Evolutionary conservation across 2,329 filamentous ascomycete species (phyloP).

Genomic region (Leptographium flavum): DNA sequence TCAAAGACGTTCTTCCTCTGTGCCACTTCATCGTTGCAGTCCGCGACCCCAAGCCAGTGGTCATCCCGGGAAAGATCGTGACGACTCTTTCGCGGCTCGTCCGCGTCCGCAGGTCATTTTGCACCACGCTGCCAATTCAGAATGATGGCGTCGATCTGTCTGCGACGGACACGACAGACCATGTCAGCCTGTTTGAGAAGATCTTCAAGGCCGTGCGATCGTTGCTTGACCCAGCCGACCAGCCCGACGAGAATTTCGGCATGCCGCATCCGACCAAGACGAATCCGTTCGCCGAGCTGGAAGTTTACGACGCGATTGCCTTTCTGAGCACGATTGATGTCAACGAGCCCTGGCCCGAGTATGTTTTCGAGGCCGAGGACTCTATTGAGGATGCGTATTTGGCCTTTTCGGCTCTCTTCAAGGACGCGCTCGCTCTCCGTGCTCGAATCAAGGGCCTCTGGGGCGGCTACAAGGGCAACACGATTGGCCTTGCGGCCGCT

Average conservation of each 20-base stretch:
- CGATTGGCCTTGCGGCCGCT: slow-evolving; percentile 18
- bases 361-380: slow-evolving; percentile 18
- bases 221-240: slow-evolving; percentile 13
- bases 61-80: slow-evolving; percentile 17
- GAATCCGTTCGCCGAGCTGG: background rate
- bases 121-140: slow-evolving; percentile 9
- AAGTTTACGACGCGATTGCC: slow-evolving; percentile 21
- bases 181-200: slow-evolving; percentile 16
- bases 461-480: slow-evolving; percentile 14
- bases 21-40: slow-evolving; percentile 20
- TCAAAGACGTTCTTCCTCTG: slow-evolving; percentile 23
- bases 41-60: slow-evolving; percentile 11
- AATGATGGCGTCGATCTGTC: slow-evolving; percentile 7
- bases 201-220: slow-evolving; percentile 21
- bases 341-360: slow-evolving; percentile 13
- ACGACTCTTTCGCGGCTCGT: slow-evolving; percentile 24
- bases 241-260: too few relatives aligned
- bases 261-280: too few relatives aligned
- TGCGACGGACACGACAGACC: too few relatives aligned
- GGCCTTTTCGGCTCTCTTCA: slow-evolving; percentile 14
- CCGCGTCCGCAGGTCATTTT: slow-evolving; percentile 17
- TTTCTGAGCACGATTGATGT: slow-evolving; percentile 20
- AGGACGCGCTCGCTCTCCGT: slow-evolving; percentile 18
- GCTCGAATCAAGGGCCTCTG: slow-evolving; percentile 18
- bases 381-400: slow-evolving; percentile 16